Evolutionary conservation across 805 yeast species (phyloP), one percentile per base, ranked within the genome.

Genomic region (Barnettozyma botsteinii): DNA sequence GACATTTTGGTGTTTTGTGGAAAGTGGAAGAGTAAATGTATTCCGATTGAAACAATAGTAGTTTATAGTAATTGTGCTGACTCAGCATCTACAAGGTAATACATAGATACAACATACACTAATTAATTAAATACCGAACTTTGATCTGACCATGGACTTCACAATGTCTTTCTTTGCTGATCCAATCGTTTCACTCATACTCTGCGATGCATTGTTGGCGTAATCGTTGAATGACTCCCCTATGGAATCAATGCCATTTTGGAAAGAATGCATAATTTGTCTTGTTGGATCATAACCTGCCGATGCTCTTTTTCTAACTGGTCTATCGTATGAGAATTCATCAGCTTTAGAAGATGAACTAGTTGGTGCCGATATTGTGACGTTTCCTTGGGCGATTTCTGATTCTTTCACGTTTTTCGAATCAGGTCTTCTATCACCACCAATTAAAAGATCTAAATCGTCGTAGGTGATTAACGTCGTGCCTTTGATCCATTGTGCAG

Each of bases 401-500:
- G 79, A 74, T 50, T 85, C 94, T 50, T 85, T 93, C 21, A 68
- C 65, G 38, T 71, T 69, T 53, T 76, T 79, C 1, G 81, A 68
- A 17, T 70, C 64, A 33, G 81, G 77, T 47, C 95, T 72, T 39
- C 77, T 75, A 0, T 80, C 81, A 1, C 97, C 97, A 5, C 84
- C 85, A 28, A 91, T 69, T 32, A 86, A 55, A 11, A 54, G 40
- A 43, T 83, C 81, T 38, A 93, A 66, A 46, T 85, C 95, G 1
- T 71, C 68, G 18, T 72, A 59, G 2, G 79, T 65, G n/a, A 81
- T 71, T 45, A 72, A 69, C 15, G 77, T 76, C 0, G 82, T 65
- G 3, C 96, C 96, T 49, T 81, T 77, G 7, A 93, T 85, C 93
- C 96, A 85, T 59, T 82, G 91, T 32, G 85, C 66, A 0, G 93